phyloP scores from a whole-genome alignment of 768 basidiomycete species.

The Lactarius akahatsu region DNA sequence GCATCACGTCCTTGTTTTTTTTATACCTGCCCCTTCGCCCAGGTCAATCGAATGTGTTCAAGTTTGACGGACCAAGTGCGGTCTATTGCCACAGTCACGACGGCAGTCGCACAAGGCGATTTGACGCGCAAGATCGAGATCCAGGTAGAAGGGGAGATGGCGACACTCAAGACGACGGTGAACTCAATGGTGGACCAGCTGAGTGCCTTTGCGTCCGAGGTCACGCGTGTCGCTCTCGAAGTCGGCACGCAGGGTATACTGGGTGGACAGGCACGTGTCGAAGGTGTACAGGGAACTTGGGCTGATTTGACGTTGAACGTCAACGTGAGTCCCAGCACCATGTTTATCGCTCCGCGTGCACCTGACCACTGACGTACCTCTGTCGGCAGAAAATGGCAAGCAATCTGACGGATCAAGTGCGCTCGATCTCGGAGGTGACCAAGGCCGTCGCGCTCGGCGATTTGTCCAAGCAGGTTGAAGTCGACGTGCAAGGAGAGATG shows the following conservation, averaged over 20 bases:
- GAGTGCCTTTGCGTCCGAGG: constrained; percentile 77
- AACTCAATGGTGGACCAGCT: constrained; percentile 90
- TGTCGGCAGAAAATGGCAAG: constrained; percentile 74
- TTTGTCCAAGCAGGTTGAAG: constrained; percentile 78
- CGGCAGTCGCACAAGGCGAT: constrained; percentile 85
- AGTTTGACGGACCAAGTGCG: constrained; percentile 75
- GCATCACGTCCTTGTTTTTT: constrained; percentile 8
- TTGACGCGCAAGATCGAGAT: constrained; percentile 89
- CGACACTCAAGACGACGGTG: constrained; percentile 73
- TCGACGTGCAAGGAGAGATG: constrained; percentile 95
- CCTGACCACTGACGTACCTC: not conserved
- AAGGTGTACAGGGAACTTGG: constrained; percentile 90
- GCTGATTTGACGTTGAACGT: constrained; percentile 83
- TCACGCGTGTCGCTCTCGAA: constrained; percentile 78
- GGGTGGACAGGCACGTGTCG: constrained; percentile 84
- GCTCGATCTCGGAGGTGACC: constrained; percentile 86
- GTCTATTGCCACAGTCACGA: constrained; percentile 77
- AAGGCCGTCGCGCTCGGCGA: constrained; percentile 81
- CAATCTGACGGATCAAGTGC: constrained; percentile 82
- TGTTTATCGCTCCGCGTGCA: not conserved
- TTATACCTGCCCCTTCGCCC: not conserved
- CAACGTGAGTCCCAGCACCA: constrained; percentile 54
- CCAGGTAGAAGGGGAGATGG: constrained; percentile 81
- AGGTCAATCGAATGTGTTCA: constrained; percentile 77
- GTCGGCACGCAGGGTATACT: constrained; percentile 87